Percentiles rank a stretch among this genome's conserved stretches.
Evolutionary conservation across 805 yeast species (phyloP).

Genomic region (Tetrapisispora pingtungensis): DNA sequence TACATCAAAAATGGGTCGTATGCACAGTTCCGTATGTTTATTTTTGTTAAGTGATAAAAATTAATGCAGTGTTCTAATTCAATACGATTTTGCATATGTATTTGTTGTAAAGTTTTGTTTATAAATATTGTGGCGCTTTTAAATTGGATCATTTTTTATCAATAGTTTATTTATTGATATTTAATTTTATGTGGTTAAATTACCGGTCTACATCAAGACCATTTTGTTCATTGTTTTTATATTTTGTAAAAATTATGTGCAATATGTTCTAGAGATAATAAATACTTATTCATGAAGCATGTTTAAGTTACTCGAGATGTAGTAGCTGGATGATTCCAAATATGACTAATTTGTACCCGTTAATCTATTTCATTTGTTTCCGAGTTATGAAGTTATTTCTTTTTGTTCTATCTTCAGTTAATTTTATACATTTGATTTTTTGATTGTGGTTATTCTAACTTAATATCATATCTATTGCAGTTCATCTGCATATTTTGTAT

Average conservation of each 20-base stretch:
- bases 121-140: not conserved
- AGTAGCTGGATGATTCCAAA: constrained; percentile 31
- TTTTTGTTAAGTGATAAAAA: not conserved
- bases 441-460: too few species aligned
- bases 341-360: not conserved
- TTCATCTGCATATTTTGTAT: too few species aligned
- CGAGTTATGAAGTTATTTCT: too few species aligned
- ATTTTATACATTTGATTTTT: too few species aligned
- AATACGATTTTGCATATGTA: not conserved
- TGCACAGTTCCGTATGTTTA: constrained; percentile 91
- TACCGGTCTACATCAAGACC: constrained; percentile 4
- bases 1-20: constrained; percentile 91
- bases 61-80: not conserved
- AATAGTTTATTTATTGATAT: not conserved
- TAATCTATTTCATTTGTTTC: too few species aligned
- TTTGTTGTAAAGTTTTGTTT: not conserved
- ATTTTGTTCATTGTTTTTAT: not conserved
- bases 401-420: too few species aligned
- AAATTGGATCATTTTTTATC: constrained; percentile 4
- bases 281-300: too few species aligned
- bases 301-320: constrained; percentile 13
- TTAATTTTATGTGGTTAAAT: not conserved
- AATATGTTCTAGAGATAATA: too few species aligned
- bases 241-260: not conserved
- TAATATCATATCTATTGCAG: too few species aligned